Evolutionary conservation across 2,329 filamentous ascomycete species (phyloP).

Genomic region (Proliferodiscus dingleyae): DNA sequence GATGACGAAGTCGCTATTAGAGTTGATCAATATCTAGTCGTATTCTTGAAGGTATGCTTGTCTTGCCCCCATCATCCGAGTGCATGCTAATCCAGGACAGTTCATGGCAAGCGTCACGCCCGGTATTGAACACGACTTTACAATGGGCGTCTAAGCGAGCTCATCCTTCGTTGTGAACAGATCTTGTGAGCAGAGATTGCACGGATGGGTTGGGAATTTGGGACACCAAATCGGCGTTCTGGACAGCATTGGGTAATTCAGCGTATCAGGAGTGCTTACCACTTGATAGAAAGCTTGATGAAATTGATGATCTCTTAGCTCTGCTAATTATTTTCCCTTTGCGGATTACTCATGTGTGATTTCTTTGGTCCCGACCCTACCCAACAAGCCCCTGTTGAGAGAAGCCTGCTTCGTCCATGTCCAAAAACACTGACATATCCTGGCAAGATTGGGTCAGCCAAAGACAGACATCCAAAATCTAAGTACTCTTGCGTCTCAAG

Average conservation of each 20-base stretch:
- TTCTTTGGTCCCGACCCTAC: too few relatives aligned
- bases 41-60: constrained; percentile 67
- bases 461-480: too few relatives aligned
- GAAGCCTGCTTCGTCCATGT: too few relatives aligned
- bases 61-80: neutral
- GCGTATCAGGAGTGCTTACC: neutral
- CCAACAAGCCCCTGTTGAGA: too few relatives aligned
- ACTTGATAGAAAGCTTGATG: neutral
- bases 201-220: neutral
- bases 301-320: too few relatives aligned
- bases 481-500: too few relatives aligned
- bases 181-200: neutral
- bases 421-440: neutral
- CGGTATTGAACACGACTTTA: constrained; percentile 96
- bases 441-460: too few relatives aligned
- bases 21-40: constrained; percentile 84
- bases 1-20: constrained; percentile 77
- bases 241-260: neutral
- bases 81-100: constrained; percentile 40
- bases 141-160: constrained; percentile 73
- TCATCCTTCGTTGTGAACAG: neutral
- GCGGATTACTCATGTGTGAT: too few relatives aligned
- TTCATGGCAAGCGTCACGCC: constrained; percentile 89
- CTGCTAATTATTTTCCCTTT: too few relatives aligned
- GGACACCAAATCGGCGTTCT: neutral